Conservation (phyloP, 805 yeast genomes). For the Candida coquimbonensis region DNA sequence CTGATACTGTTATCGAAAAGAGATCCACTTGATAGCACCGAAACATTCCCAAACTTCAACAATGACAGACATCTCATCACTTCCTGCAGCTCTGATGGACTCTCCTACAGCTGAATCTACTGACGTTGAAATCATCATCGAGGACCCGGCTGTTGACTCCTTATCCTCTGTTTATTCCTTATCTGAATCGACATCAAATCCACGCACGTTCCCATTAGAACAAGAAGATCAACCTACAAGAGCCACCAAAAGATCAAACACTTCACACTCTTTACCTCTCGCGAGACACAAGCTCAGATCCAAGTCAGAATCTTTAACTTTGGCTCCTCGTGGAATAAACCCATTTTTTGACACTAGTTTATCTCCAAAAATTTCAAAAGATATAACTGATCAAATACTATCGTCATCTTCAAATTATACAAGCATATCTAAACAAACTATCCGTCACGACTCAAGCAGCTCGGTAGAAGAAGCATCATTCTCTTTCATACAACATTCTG, state of each 20-base stretch:
- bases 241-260: constrained; percentile 20
- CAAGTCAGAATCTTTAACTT: constrained; percentile 9
- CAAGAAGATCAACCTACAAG: constrained; percentile 2
- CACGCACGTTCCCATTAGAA: neutral
- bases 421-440: neutral
- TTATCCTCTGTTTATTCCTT: neutral
- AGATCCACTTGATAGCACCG: neutral
- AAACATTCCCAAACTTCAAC: neutral
- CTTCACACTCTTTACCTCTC: constrained; percentile 15
- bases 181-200: neutral
- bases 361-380: neutral
- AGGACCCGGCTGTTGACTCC: too few relatives aligned
- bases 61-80: constrained; percentile 1
- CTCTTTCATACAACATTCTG: neutral
- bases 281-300: constrained; percentile 18
- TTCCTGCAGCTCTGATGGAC: neutral
- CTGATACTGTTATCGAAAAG: neutral
- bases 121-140: neutral
- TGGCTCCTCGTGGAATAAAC: neutral
- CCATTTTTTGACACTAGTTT: neutral
- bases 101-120: neutral
- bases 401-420: constrained; percentile 1
- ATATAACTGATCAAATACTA: neutral
- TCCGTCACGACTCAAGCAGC: constrained; percentile 5
- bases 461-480: neutral